Evolutionary conservation across 2,329 filamentous ascomycete genomes (phyloP), one percentile per base, ranked within the genome.

Genomic region (Alternaria sp.): DNA sequence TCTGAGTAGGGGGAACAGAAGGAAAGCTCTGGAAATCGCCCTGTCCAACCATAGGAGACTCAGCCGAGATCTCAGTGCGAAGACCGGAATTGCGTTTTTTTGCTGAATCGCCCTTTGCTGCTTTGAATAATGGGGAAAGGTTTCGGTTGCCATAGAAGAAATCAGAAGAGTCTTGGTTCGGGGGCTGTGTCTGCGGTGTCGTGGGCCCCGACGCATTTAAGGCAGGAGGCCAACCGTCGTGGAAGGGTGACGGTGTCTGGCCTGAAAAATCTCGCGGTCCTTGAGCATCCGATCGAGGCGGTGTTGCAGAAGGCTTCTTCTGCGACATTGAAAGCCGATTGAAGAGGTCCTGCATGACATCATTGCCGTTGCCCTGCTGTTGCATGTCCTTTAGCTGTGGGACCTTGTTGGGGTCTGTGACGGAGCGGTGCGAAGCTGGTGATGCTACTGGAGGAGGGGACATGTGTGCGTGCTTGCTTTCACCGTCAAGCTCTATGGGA

Each of bases 401-500:
- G 14, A 72, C 61, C 17, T 61, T 67, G 23, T 68, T 70, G 29
- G 77, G 76, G 14, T 73, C 68, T 59, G 75, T 72, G 52, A 68
- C 57, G 57, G 75, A 69, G 62, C 75, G 67, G 48, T 72, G 56
- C 48, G 61, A 56, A 33, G 51, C 55, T 45, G 73, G 57, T 45
- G 72, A 61, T 42, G 66, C 62, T 40, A 62, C 60, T 4, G 70
- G 61, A 23, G 73, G 70, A 13, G 69, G 66, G 28, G 71, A 71
- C 48, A 61, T 58, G 29, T 64, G 67, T 7, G 61, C 46, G 33
- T 54, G 55, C 45, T 60, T 67, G 55, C 49, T 63, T 28, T 68
- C 66, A 39, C 76, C 77, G n/a, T 81, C 87, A 44, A 93, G 80
- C 71, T 96, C 92, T 61, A 88, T 83, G 7, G 86, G 76, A 59